Evolutionary conservation across 2,329 filamentous ascomycete species (phyloP), one percentile per base, ranked within the genome.

Genomic region (Cladosporium velox): DNA sequence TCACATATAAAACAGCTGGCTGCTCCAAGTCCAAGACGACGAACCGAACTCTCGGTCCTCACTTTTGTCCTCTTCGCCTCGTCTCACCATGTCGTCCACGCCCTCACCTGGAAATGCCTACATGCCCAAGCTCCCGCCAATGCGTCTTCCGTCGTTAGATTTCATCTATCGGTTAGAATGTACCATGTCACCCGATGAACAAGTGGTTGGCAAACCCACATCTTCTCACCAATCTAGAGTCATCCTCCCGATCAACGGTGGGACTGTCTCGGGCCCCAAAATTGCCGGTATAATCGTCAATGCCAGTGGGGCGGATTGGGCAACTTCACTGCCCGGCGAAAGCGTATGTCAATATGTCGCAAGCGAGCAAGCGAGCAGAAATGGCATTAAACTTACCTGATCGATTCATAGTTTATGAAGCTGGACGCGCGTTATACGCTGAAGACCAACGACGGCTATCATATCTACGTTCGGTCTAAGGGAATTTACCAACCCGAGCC

Each of bases 101-200:
- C n/a, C 41, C 41, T 47, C 41, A 21, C 41, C 41, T 21, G 41
- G 41, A 47, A 47, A 47, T 47, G 41, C 41, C 41, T 47, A 11
- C 10, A 51, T 68, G 65, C 18, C 28, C n/a, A 15, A 59, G 21
- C 26, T 34, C 18, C 51, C 68, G 28, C 54, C 54, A 5, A 71
- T 69, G 64, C 62, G 66, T n/a, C 47, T 69, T 18, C 69, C 71
- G 1, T 65, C 64, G 24, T 32, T 72, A 34, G 70, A 72, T 10
- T 72, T 71, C 47, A 67, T 72, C 6, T 72, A 72, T 57, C 71
- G 70, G 26, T 55, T 72, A 30, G 67, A 67, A n/a, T 70, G 68
- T 61, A 67, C 68, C 15, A 72, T 70, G 70, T 59, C 69, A 10
- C 34, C 61, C 4, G 65, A 68, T 4, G 68, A 65, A n/a, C 69